Base-by-base conservation (phyloP, 768 basidiomycete genomes). In the Dioszegia crocea region DNA sequence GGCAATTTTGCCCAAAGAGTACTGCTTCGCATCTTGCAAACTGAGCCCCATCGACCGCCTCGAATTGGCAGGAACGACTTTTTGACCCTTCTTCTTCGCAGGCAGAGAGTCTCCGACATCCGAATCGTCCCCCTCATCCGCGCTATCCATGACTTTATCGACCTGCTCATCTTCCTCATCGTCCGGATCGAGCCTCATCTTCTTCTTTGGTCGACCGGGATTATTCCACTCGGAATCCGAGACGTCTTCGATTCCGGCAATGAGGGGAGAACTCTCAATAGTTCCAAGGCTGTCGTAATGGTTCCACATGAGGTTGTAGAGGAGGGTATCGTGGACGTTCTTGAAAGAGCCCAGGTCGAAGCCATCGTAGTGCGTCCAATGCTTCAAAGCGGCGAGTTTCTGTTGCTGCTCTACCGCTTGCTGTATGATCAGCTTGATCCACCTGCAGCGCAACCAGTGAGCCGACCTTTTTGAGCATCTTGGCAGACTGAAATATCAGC, bases 341-440 rank as follows among this genome's bases (percentile, higher is more conserved):
- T 50, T 43, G 59, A 70, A 66, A 3, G 65, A 64, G 8, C 59
- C 33, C 16, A 58, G 45, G 6, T 63, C 57, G 52, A 61, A 64
- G 9, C 60, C 63, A 51, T 76, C 73, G 58, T 75, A 60, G 58
- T 78, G 77, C 0, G 59, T 63, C 74, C 75, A 78, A 50, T 70
- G 65, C 38, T 68, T 73, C 38, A 78, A 61, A 0, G 73, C 75
- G 19, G 66, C 67, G 17, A 77, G 69, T 59, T 76, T 77, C 29
- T 71, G 68, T 31, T 68, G 61, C 52, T 76, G 71, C 21, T 71
- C 71, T 17, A 48, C 59, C 9, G 67, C 69, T 30, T 62, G 65
- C 72, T 77, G 50, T 1, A 19, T 29, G 19, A 29, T 49, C 26
- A 50, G 46, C 45, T 55, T 30, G 5, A 21, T 11, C 6, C 41